Base-by-base conservation (phyloP, 108 stramenopile species). In the Schizochytrium sp. region DNA sequence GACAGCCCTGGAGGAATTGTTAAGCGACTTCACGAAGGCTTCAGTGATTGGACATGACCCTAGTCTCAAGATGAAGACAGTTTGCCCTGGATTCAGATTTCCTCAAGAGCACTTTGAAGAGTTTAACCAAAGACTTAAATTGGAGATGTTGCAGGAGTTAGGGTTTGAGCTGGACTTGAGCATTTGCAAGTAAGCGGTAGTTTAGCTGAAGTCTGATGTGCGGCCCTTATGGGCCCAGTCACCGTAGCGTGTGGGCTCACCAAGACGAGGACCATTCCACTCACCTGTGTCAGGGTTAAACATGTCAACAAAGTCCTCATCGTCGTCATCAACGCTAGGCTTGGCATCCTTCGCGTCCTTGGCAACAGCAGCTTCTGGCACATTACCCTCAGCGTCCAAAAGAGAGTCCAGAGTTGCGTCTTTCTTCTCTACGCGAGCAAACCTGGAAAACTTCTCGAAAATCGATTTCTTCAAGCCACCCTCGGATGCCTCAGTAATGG, bases 141-240 rank as follows among this genome's bases (percentile, higher is more conserved):
- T 28, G 28, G 28, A 28, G 28, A 28, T 28, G 28, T 28, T 28
- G 28, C 28, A 28, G 28, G 28, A 28, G 28, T 28, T 28, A 28
- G 28, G 28, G 28, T 28, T 28, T 28, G 28, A 28, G 28, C 28
- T 28, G 28, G 28, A 28, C 28, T 28, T 28, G 28, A 28, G 28
- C 28, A 28, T 28, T 28, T 28, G 57, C 57, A 17, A 10, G 17
- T 17, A 17, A 58, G 57, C 13, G 57, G 13, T 0, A 17, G 57
- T 7, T 83, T 53, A 83, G 15, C n/a, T 38, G 53, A 83, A 83
- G 53, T 83, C 76, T 55, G 76, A 55, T 47, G 28, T 38, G 76
- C 76, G 76, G 13, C 76, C 76, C 76, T 83, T 83, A n/a, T 83
- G 76, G 50, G 76, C 76, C 76, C 76, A 83, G 53, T 83, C 76